phyloP scores from a whole-genome alignment of 805 yeast species.

The Metschnikowia cerradonensis region DNA sequence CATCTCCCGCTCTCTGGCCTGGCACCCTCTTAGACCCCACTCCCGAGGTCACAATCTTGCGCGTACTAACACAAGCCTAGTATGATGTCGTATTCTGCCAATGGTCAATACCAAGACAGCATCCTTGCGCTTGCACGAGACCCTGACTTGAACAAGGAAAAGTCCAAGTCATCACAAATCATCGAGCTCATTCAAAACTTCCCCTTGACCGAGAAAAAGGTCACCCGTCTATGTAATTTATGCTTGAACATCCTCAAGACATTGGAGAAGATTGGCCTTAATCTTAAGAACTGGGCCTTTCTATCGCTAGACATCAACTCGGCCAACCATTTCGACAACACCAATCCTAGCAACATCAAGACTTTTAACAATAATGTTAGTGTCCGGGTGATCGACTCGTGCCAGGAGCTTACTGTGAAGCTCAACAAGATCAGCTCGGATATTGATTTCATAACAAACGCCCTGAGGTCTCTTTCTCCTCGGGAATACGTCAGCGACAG shows the following conservation, averaged over 20 bases:
- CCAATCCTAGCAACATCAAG: slow-evolving; percentile 18
- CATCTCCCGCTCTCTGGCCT: not conserved
- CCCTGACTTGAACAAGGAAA: slow-evolving; percentile 43
- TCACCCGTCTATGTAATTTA: slow-evolving; percentile 46
- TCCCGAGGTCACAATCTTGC: not conserved
- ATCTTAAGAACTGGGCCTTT: slow-evolving; percentile 53
- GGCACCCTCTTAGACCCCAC: not conserved
- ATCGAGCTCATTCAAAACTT: slow-evolving; percentile 42
- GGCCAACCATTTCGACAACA: slow-evolving; percentile 31
- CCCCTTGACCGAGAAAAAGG: slow-evolving; percentile 38
- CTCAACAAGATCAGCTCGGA: slow-evolving; percentile 41
- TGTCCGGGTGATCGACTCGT: slow-evolving; percentile 47
- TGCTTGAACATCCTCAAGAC: slow-evolving; percentile 46
- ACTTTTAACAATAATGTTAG: slow-evolving; percentile 53
- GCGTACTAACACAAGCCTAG: not conserved
- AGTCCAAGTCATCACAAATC: slow-evolving; percentile 37
- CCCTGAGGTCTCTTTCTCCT: slow-evolving; percentile 39
- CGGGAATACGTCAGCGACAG: slow-evolving; percentile 50
- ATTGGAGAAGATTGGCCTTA: slow-evolving; percentile 46
- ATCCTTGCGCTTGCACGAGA: slow-evolving; percentile 45
- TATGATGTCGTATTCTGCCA: slow-evolving; percentile 1
- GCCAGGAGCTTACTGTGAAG: slow-evolving; percentile 44
- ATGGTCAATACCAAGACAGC: slow-evolving; percentile 40
- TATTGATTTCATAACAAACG: slow-evolving; percentile 44
- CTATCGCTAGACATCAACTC: slow-evolving; percentile 48